Base-by-base conservation (phyloP, 73 alveolate species). In the Stentor roeselii region DNA sequence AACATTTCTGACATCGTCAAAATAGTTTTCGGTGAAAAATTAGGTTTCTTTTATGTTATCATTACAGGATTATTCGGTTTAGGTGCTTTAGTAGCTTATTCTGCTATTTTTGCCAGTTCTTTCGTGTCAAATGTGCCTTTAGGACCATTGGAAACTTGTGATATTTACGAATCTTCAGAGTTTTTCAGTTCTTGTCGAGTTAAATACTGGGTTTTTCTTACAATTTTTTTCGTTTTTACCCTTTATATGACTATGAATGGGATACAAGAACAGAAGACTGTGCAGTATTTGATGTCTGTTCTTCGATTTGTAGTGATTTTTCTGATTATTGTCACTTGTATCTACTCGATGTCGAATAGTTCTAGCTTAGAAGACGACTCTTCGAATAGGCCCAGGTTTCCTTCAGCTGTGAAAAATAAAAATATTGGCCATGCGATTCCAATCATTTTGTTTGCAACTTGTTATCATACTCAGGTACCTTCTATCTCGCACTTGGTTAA, bases 1-100 rank as follows among this genome's bases (percentile, higher is more conserved):
- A 32, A 67, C 42, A n/a, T 67, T 67, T 34, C 80, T 67, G 80
- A 67, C 27, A 67, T 67, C 27, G 80, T 67, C 1, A 32, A 67
- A 67, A 67, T 67, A 34, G 37, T 32, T 0, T 32, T 67, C 41
- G 80, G 80, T 32, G 37, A 67, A 2, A n/a, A 0, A 67, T n/a
- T 21, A 32, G 37, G 37, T 27, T 21, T 32, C 21, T 21, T 1
- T 67, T 67, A 67, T 67, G 21, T 67, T 21, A 21, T 21, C 14
- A 27, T 32, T 67, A 11, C 34, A 21, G 41, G 21, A 0, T 1
- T 67, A 0, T 21, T 40, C 11, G n/a, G 21, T 1, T 32, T 67
- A 15, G 41, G n/a, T 21, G 34, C 41, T 1, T 34, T 67, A 2
- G n/a, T 32, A n/a, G 37, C 41, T 2, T 67, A 67, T 67, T 36